These are phyloP conservation scores for Mycena polygramma DNA, from an alignment of 768 basidiomycete species.

Conservation along the genomic window DNA sequence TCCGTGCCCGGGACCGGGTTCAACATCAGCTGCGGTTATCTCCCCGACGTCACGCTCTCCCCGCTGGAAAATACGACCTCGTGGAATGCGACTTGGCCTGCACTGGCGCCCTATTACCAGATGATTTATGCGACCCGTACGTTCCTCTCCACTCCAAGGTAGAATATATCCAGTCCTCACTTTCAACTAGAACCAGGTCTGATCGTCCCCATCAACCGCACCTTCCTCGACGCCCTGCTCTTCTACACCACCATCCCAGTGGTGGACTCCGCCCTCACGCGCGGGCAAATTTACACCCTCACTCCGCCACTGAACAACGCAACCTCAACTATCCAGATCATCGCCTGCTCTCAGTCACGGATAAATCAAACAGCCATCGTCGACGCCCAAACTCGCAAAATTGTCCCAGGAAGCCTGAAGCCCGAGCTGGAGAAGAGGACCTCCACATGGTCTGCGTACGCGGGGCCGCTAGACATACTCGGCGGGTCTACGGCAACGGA, in stretches of 20 bases:
- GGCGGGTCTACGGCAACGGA: no score
- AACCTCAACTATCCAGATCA: neutral
- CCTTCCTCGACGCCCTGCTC: neutral
- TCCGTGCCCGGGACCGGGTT: slow-evolving; percentile 2
- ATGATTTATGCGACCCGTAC: slow-evolving; percentile 6
- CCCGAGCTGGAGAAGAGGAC: neutral
- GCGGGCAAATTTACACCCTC: neutral
- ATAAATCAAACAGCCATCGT: slow-evolving; percentile 9
- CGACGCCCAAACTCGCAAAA: slow-evolving; percentile 8
- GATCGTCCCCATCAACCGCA: slow-evolving; percentile 1
- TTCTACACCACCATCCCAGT: slow-evolving; percentile 21
- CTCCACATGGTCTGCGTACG: slow-evolving; percentile 12
- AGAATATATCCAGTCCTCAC: neutral
- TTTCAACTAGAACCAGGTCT: neutral
- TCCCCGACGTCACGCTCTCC: neutral
- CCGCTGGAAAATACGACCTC: neutral
- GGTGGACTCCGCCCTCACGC: neutral
- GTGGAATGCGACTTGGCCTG: slow-evolving; percentile 17
- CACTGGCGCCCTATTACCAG: neutral
- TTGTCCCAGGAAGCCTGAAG: neutral
- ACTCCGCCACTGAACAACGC: neutral
- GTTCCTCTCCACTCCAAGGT: neutral
- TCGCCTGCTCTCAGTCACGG: slow-evolving; percentile 3
- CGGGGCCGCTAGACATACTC: neutral
- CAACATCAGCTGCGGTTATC: slow-evolving; percentile 8